Base-by-base conservation (phyloP, 306 rosid species). In the Citrullus amarus region DNA sequence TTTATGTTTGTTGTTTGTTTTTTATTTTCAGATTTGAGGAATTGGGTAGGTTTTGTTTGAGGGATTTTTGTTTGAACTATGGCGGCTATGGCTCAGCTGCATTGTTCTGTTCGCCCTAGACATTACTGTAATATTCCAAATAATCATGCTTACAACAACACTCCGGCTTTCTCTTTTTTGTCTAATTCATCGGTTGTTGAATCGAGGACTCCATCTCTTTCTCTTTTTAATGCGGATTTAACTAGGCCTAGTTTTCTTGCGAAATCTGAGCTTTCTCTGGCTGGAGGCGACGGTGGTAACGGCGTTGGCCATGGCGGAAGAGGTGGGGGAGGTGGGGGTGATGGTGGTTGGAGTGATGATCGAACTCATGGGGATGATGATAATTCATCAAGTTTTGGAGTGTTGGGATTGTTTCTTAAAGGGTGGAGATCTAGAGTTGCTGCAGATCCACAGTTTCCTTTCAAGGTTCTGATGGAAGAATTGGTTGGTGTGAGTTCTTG, bases 371-470 rank as follows among this genome's bases (percentile, higher is more conserved):
- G 73, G 14, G 79, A 76, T 57, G 88, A 84, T 62, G 88, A 84
- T 5, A 86, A 55, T 22, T 76, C 75, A 30, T 82, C 32, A 70
- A 85, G 81, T 6, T 70, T 90, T 8, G 98, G 99, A 16, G 38
- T 88, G 78, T 32, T 96, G 44, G 91, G 91, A 53, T 65, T 92
- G 16, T 85, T 96, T 25, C 85, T 96, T 10, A 82, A 60, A 7
- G 99, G 99, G 6, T 96, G 98, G 99, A 88, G 96, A 90, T 91
- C 98, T 6, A 77, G 99, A 82, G 99, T 92, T 66, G 90, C 93
- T 6, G 99, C 99, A 16, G 99, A 96, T 92, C 99, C 99, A 9
- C 98, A 96, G 32, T 96, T 96, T 17, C 93, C 99, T 28, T 96
- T 96, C 87, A 96, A 96, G 92, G 99, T 96, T 62, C 60, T 96